phyloP scores from a whole-genome alignment of 176 grass and related monocot genomes.

The Oryza glumipatula region DNA sequence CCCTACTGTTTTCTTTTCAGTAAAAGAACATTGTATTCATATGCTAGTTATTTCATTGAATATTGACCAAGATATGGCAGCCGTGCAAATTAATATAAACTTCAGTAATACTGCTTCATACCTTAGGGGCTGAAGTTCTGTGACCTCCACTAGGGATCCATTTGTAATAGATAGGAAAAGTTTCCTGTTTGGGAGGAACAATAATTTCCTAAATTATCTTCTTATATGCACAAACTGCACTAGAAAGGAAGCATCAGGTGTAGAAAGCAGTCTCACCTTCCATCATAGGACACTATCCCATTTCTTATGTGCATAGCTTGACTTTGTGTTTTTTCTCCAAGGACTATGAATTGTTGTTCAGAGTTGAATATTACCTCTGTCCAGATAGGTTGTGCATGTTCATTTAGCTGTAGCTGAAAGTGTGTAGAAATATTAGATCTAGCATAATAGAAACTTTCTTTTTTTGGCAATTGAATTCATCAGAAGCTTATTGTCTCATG shows the following conservation, averaged over 20 bases:
- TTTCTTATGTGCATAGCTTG: conserved; percentile 59
- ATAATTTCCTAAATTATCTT: not conserved
- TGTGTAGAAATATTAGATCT: conserved; percentile 21
- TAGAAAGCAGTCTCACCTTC: conserved; percentile 59
- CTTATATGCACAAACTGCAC: not conserved
- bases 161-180: conserved; percentile 72
- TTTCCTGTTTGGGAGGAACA: conserved; percentile 62
- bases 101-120: conserved; percentile 37
- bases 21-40: not conserved
- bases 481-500: not conserved
- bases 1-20: not conserved
- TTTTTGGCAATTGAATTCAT: conserved; percentile 16
- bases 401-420: conserved; percentile 96
- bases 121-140: conserved; percentile 87
- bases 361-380: conserved; percentile 66
- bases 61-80: conserved; percentile 37
- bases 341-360: conserved; percentile 45
- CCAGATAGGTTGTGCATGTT: conserved; percentile 94
- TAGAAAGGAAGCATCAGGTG: conserved; percentile 3
- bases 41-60: conserved; percentile 20
- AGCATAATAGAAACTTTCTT: not conserved
- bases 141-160: conserved; percentile 80
- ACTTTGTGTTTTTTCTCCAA: conserved; percentile 53
- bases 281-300: conserved; percentile 62
- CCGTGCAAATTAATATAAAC: conserved; percentile 24